Conservation (phyloP, 805 yeast genomes). For the Yarrowia osloensis region DNA sequence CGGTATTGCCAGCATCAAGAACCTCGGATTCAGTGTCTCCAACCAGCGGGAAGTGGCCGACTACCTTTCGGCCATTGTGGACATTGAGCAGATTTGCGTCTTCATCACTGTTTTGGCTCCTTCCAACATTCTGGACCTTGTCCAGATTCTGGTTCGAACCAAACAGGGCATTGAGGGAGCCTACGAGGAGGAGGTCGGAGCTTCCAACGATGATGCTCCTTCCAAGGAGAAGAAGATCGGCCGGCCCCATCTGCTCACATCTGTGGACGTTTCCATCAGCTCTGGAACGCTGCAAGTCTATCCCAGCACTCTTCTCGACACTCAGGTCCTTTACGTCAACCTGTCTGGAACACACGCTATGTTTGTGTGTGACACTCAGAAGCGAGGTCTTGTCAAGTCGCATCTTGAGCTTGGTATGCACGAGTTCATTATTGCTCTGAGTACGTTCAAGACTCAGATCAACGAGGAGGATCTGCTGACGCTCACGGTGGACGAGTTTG, state of each 20-base stretch:
- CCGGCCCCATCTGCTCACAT: slow-evolving; percentile 48
- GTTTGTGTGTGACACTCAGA: slow-evolving; percentile 38
- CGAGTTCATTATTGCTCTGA: slow-evolving; percentile 67
- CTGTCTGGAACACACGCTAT: slow-evolving; percentile 38
- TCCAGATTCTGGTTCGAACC: slow-evolving; percentile 68
- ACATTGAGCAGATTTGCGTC: slow-evolving; percentile 54
- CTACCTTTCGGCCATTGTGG: slow-evolving; percentile 46
- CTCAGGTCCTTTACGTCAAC: slow-evolving; percentile 63
- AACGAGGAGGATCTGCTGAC: slow-evolving; percentile 52
- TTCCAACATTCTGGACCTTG: slow-evolving; percentile 76
- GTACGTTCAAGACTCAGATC: slow-evolving; percentile 55
- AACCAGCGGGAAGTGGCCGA: slow-evolving; percentile 71
- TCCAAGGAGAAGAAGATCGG: slow-evolving; percentile 31
- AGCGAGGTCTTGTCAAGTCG: slow-evolving; percentile 49
- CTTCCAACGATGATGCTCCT: slow-evolving; percentile 48
- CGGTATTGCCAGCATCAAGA: slow-evolving; percentile 57
- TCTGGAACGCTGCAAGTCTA: slow-evolving; percentile 61
- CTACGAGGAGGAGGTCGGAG: slow-evolving; percentile 72
- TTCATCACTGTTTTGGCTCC: slow-evolving; percentile 84
- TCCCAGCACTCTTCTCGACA: slow-evolving; percentile 79
- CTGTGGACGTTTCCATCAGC: slow-evolving; percentile 62
- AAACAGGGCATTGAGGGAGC: slow-evolving; percentile 70
- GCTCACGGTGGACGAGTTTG: slow-evolving; percentile 57
- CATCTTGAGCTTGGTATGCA: slow-evolving; percentile 61
- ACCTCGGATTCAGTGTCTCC: slow-evolving; percentile 56